Evolutionary conservation across 2,329 filamentous ascomycete genomes (phyloP).

Genomic region (Cordyceps fumosorosea): DNA sequence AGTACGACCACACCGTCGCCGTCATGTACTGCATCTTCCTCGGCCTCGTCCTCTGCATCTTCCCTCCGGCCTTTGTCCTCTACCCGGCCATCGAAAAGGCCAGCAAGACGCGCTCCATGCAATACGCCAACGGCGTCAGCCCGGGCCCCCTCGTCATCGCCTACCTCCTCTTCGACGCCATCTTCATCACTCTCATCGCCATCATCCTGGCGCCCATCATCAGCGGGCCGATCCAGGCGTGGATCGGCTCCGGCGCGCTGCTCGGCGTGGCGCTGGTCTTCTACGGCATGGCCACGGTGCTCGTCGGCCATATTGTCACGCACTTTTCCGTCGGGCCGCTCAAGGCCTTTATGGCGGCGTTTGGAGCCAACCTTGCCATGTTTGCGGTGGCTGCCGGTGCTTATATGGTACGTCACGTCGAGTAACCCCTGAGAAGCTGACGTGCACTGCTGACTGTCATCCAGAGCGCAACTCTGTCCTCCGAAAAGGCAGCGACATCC

Average conservation of each 20-base stretch:
- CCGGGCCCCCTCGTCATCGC: constrained; percentile 72
- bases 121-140: constrained; percentile 82
- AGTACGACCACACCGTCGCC: constrained; percentile 15
- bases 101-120: constrained; percentile 66
- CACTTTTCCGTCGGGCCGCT: constrained; percentile 60
- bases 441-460: background rate
- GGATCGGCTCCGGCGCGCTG: constrained; percentile 68
- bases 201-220: constrained; percentile 44
- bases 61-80: constrained; percentile 61
- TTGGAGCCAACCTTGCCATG: constrained; percentile 60
- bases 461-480: background rate
- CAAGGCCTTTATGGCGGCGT: constrained; percentile 60
- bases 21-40: constrained; percentile 54
- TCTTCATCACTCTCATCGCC: constrained; percentile 58
- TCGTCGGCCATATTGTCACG: constrained; percentile 61
- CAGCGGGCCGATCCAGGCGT: constrained; percentile 17
- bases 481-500: constrained; percentile 12
- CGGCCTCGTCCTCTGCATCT: constrained; percentile 64
- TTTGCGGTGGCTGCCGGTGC: constrained; percentile 28
- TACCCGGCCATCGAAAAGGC: constrained; percentile 76
- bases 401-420: background rate
- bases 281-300: constrained; percentile 67
- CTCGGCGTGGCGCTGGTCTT: constrained; percentile 69
- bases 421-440: too few species aligned
- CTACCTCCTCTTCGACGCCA: constrained; percentile 70